phyloP scores from a whole-genome alignment of 2,329 filamentous ascomycete genomes.

The Neonectria ditissima region DNA sequence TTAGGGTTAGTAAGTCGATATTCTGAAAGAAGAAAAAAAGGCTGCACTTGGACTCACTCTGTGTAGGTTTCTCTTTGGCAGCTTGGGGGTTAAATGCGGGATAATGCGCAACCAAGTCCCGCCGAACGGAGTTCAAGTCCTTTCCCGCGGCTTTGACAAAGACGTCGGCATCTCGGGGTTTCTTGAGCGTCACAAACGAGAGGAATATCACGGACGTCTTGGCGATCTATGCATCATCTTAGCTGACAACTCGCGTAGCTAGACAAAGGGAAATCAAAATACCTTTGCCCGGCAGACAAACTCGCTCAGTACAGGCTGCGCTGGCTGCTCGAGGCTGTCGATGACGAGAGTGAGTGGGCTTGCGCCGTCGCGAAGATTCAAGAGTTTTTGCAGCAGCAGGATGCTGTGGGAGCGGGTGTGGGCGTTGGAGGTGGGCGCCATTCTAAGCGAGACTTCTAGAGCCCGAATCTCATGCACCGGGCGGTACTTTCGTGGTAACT shows the following conservation, averaged over 20 bases:
- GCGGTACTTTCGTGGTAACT: not conserved
- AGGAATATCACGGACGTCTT: slow-evolving; percentile 80
- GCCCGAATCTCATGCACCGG: not conserved
- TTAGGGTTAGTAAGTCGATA: slow-evolving; percentile 1
- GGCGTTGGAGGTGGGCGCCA: slow-evolving; percentile 67
- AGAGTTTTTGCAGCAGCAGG: slow-evolving; percentile 83
- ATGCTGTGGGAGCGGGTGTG: slow-evolving; percentile 88
- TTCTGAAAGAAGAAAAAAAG: not conserved
- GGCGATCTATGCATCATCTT: slow-evolving; percentile 57
- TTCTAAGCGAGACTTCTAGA: slow-evolving; percentile 44
- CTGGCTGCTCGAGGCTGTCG: slow-evolving; percentile 87
- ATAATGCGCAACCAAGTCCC: slow-evolving; percentile 69
- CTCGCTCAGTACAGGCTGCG: slow-evolving; percentile 75
- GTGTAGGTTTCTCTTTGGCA: slow-evolving; percentile 50
- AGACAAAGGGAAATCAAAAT: slow-evolving; percentile 25
- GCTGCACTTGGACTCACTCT: slow-evolving; percentile 54
- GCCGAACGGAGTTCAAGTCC: slow-evolving; percentile 65
- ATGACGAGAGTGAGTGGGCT: slow-evolving; percentile 90
- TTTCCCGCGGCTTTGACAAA: slow-evolving; percentile 75
- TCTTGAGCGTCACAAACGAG: slow-evolving; percentile 79
- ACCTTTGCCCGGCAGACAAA: slow-evolving; percentile 82
- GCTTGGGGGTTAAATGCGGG: slow-evolving; percentile 53
- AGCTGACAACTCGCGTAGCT: not conserved
- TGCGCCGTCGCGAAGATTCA: slow-evolving; percentile 81
- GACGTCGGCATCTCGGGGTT: slow-evolving; percentile 72